These are phyloP conservation scores for Plasmopara viticola DNA, from an alignment of 352 stramenopile genomes.

Conservation along the genomic window DNA sequence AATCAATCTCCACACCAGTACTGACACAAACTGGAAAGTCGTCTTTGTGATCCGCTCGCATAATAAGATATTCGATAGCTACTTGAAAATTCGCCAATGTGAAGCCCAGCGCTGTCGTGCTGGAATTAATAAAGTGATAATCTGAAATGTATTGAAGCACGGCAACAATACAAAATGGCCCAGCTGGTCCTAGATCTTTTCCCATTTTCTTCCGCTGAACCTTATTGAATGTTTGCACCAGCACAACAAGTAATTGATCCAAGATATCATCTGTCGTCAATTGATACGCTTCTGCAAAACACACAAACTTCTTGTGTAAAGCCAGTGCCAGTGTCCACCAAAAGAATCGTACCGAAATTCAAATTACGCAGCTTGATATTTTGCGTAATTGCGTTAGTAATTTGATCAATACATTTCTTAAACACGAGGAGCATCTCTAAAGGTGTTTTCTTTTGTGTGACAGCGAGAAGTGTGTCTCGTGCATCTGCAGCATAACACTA, in stretches of 20 bases:
- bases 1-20: slow-evolving; percentile 4
- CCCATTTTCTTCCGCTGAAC: slow-evolving; percentile 3
- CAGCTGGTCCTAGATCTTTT: neutral
- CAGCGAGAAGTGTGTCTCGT: slow-evolving; percentile 27
- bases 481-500: slow-evolving; percentile 43
- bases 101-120: slow-evolving; percentile 70
- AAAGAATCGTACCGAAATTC: slow-evolving; percentile 32
- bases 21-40: slow-evolving; percentile 12
- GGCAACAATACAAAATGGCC: slow-evolving; percentile 43
- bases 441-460: slow-evolving; percentile 49
- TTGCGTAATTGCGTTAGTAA: slow-evolving; percentile 47
- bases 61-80: slow-evolving; percentile 66
- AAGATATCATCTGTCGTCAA: slow-evolving; percentile 80
- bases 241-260: slow-evolving; percentile 63
- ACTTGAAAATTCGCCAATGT: slow-evolving; percentile 80
- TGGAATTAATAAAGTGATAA: slow-evolving; percentile 83
- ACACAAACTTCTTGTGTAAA: slow-evolving; percentile 1
- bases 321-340: neutral
- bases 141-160: slow-evolving; percentile 67
- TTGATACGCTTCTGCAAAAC: slow-evolving; percentile 35
- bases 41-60: slow-evolving; percentile 32
- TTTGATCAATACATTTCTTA: slow-evolving; percentile 53
- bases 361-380: slow-evolving; percentile 52
- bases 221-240: slow-evolving; percentile 49
- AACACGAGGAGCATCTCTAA: slow-evolving; percentile 72